A percentile compares a stretch with the other conserved stretches of the same genome.
These are phyloP conservation scores for Boehmeria nivea DNA, from an alignment of 306 rosid genomes.

Conservation along the genomic window DNA sequence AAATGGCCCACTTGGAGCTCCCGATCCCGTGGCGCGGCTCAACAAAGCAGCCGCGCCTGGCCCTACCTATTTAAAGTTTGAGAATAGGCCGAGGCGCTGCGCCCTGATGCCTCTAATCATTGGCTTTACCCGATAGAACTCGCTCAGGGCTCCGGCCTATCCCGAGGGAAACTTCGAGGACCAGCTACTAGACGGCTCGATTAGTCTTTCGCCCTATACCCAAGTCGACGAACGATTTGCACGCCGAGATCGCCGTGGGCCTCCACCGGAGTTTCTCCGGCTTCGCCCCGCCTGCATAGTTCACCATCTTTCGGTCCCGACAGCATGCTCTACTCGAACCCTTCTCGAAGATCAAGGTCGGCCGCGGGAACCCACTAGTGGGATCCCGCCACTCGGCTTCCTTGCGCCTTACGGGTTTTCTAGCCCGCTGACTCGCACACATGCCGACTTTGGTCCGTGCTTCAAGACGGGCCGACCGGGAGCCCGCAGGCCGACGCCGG, in stretches of 20 bases:
- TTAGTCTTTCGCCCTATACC: constrained; percentile 20
- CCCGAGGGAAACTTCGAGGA: constrained; percentile 11
- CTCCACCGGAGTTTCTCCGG: constrained; percentile 47
- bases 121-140: constrained; percentile 12
- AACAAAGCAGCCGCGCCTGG: not conserved
- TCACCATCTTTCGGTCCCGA: constrained; percentile 41
- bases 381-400: constrained; percentile 7
- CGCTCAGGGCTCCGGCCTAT: not conserved
- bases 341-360: constrained; percentile 6
- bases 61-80: constrained; percentile 6
- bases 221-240: constrained; percentile 23
- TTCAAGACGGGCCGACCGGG: constrained; percentile 12
- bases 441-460: constrained; percentile 2
- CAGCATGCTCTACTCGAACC: constrained; percentile 14
- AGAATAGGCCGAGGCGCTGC: constrained; percentile 1
- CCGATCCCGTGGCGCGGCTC: not conserved
- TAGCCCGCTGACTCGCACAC: constrained; percentile 5
- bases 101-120: constrained; percentile 13
- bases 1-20: not conserved
- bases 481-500: constrained; percentile 11
- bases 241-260: constrained; percentile 31
- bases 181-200: constrained; percentile 18
- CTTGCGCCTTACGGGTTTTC: constrained; percentile 8
- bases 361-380: not conserved
- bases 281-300: constrained; percentile 45